Percentiles rank a stretch among this genome's conserved stretches.
Conservation (phyloP, 2,329 filamentous ascomycete species). For the Aaosphaeria arxii region DNA sequence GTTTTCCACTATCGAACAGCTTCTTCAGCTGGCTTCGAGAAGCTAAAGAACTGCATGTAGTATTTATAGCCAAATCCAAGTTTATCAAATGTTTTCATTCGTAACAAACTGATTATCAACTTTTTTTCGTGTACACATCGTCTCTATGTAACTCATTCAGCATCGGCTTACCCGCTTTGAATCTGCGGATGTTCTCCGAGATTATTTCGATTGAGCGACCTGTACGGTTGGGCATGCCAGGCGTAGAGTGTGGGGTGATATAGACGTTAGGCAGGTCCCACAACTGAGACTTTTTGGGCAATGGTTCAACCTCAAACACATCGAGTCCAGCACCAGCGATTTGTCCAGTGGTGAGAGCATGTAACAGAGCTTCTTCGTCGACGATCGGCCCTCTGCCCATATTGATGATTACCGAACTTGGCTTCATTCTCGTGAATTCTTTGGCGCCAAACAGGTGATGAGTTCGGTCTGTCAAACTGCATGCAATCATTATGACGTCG, state of each 20-base stretch:
- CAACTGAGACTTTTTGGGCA: not conserved
- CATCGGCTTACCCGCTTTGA: not conserved
- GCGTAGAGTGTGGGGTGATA: not conserved
- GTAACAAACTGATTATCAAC: no score
- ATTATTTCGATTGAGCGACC: not conserved
- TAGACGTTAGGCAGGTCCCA: not conserved
- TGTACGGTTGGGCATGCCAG: not conserved
- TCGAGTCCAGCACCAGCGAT: not conserved
- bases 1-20: no score
- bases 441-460: not conserved
- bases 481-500: not conserved
- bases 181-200: not conserved
- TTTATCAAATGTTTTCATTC: no score
- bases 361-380: not conserved
- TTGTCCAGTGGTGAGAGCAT: not conserved
- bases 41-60: no score
- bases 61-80: no score
- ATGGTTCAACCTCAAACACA: not conserved
- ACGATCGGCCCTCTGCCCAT: not conserved
- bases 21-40: no score
- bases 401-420: not conserved
- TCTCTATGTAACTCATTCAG: no score
- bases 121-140: no score
- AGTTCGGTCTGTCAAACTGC: not conserved
- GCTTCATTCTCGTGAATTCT: not conserved